These are phyloP conservation scores for Elongisporangium anandrum DNA, from an alignment of 352 stramenopile species.

Conservation along the genomic window DNA sequence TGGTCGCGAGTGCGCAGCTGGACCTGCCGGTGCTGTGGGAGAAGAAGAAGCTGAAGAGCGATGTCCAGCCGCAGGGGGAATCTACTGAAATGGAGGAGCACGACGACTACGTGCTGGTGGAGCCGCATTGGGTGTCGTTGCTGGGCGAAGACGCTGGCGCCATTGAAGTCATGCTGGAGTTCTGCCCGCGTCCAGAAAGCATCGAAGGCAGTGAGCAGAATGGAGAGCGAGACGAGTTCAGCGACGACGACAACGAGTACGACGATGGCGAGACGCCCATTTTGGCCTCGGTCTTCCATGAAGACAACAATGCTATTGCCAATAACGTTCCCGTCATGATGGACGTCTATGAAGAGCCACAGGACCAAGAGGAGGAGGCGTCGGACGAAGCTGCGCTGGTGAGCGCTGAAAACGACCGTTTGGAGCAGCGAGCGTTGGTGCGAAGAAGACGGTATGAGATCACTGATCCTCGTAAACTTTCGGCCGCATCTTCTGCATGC, in stretches of 20 bases:
- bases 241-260: not conserved
- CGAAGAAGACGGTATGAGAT: constrained; percentile 20
- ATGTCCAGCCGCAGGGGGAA: constrained; percentile 1
- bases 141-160: constrained; percentile 31
- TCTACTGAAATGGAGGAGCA: constrained; percentile 11
- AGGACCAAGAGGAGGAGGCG: constrained; percentile 14
- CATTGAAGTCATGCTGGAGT: constrained; percentile 49
- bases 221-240: constrained; percentile 2
- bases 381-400: constrained; percentile 5
- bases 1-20: constrained; percentile 35
- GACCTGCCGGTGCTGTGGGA: constrained; percentile 24
- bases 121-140: constrained; percentile 41
- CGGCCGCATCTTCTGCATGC: constrained; percentile 15
- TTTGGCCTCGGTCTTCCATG: not conserved
- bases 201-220: not conserved
- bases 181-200: constrained; percentile 19
- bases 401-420: constrained; percentile 7
- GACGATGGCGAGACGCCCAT: not conserved
- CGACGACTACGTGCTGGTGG: constrained; percentile 12
- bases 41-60: constrained; percentile 3
- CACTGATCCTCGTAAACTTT: constrained; percentile 10
- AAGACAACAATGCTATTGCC: not conserved
- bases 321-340: not conserved
- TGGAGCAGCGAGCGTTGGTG: constrained; percentile 9
- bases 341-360: not conserved